A percentile compares a stretch with the other conserved stretches of the same genome.
Conservation (phyloP, 148 eudicot species). For the Selenicereus undatus region DNA sequence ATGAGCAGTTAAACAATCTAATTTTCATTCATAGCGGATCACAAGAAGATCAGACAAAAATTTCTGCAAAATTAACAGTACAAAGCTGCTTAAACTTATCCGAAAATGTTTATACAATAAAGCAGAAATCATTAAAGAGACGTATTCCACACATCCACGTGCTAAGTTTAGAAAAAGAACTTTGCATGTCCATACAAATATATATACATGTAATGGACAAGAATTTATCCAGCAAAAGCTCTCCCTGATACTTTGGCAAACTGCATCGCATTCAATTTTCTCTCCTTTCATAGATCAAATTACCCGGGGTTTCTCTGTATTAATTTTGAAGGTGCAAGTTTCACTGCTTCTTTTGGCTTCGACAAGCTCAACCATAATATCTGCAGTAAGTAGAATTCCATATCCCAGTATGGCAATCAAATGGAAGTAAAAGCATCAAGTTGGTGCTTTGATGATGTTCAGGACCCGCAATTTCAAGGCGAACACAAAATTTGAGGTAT, state of each 20-base stretch:
- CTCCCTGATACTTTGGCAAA: not conserved
- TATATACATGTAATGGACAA: not conserved
- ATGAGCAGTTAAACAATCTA: too few relatives aligned
- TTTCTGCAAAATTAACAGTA: too few relatives aligned
- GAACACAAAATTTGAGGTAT: too few relatives aligned
- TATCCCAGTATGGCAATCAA: not conserved
- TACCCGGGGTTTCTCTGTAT: not conserved
- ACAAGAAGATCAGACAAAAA: too few relatives aligned
- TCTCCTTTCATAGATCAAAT: not conserved
- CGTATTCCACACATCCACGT: conserved; percentile 3
- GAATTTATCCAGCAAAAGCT: not conserved
- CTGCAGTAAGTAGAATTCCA: not conserved
- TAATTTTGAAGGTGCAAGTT: not conserved
- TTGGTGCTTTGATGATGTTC: not conserved
- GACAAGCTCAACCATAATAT: not conserved
- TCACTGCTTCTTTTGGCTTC: not conserved
- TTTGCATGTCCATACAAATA: not conserved
- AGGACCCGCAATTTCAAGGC: not conserved
- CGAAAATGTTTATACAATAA: not conserved
- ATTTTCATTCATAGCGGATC: too few relatives aligned
- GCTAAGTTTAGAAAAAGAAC: not conserved
- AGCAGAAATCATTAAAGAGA: not conserved
- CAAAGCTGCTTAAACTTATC: too few relatives aligned
- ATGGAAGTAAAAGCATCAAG: not conserved
- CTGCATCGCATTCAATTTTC: not conserved